phyloP scores from a whole-genome alignment of 176 grass and related monocot species.

The Typha latifolia region DNA sequence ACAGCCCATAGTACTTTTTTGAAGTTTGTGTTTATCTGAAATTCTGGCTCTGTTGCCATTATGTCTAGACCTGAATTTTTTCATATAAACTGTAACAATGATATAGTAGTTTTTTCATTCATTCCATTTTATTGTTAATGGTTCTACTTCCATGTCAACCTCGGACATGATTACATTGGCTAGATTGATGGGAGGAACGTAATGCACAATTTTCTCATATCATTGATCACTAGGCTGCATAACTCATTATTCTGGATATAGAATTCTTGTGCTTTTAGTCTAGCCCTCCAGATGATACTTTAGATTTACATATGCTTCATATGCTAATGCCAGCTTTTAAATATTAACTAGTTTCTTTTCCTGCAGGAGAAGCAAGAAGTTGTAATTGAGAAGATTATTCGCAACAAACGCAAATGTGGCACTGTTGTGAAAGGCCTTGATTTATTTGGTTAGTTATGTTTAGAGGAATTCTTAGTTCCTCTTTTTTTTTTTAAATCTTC shows the following conservation, averaged over 20 bases:
- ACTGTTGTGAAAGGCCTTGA: constrained; percentile 98
- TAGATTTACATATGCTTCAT: neutral
- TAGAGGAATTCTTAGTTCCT: neutral
- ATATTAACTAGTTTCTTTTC: constrained; percentile 3
- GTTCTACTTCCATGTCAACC: neutral
- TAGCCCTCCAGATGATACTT: no score
- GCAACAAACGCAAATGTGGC: constrained; percentile 98
- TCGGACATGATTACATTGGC: neutral
- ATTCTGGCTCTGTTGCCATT: no score
- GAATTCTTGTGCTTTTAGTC: neutral
- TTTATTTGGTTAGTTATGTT: constrained; percentile 61
- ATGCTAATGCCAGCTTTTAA: neutral
- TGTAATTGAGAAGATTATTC: constrained; percentile 97
- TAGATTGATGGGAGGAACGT: neutral
- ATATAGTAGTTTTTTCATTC: no score
- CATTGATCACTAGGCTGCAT: neutral
- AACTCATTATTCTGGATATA: neutral
- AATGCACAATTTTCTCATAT: neutral
- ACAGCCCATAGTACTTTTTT: no score
- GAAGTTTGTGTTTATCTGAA: no score
- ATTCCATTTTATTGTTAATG: no score
- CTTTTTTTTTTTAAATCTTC: constrained; percentile 1
- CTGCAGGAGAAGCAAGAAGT: constrained; percentile 87
- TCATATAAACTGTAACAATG: no score
- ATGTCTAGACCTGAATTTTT: no score